Evolutionary conservation across 306 rosid species (phyloP), one percentile per base, ranked within the genome.

Genomic region (Ziziphus jujuba): DNA sequence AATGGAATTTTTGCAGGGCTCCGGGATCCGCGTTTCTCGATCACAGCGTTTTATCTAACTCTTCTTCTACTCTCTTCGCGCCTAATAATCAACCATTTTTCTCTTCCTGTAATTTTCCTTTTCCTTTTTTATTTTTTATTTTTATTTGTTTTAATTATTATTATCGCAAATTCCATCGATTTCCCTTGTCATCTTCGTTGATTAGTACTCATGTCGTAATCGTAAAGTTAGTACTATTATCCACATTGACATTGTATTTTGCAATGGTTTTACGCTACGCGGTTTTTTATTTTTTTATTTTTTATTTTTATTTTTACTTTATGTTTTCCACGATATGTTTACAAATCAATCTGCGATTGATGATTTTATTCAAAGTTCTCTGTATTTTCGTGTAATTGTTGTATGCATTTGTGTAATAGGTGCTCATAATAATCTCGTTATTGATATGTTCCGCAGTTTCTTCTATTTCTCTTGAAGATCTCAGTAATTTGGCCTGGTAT

Each of bases 11-110:
- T 36, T 51, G 75, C 84, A 56, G 76, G 49, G 56, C 81, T 48
- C 83, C 70, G 86, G 88, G 83, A 86, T 89, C 92, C 90, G 72
- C 87, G 79, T 79, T 79, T 83, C 76, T 84, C 83, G 79, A 82
- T 76, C 86, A 44, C 71, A 44, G 63, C 58, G 68, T 31, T n/a
- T 43, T 47, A 62, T 62, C 72, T 78, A 40, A 43, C 70, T 74
- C 80, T 31, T 21, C 55, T 22, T 15, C 19, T 44, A 35, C 65
- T 36, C 49, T 69, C 77, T 34, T 67, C 57, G 70, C 79, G 79
- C 80, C 63, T 82, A 61, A 70, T 69, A 73, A 23, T 78, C 31
- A 47, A 53, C 79, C 52, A 49, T 19, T 50, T 66, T 35, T 34
- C 56, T 25, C 60, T 55, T 38, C 65, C 73, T 58, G 87, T 85